Evolutionary conservation across 1,284 basidiomycete genomes (phyloP), one percentile per base, ranked within the genome.

Genomic region (Gastroboletus turbinatus): DNA sequence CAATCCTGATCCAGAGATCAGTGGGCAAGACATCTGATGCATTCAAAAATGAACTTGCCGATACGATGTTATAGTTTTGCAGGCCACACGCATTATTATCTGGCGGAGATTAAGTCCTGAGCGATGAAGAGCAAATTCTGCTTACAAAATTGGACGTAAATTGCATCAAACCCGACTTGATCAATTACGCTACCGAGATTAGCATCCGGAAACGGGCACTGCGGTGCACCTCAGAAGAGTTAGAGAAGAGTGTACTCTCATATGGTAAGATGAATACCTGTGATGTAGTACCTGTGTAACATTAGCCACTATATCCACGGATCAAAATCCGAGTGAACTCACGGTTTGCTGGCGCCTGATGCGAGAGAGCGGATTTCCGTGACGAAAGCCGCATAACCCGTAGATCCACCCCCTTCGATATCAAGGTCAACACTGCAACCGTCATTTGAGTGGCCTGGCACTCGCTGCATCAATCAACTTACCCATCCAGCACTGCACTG

Each of bases 151-250:
- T 86, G 85, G 50, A 87, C 84, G 61, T 83, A 87, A 50, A 87
- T 67, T 8, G 82, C 82, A 64, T 87, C 85, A 58, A 87, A 87
- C 1, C 70, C 75, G 21, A 81, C 83, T 13, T 76, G 73, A 61
- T 83, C 77, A 56, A 87, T 69, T 39, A 81, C 77, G 33, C 75
- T 67, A 46, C 82, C 82, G 2, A 87, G 65, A 61, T 76, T 78
- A 4, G 79, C 81, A 62, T 87, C 85, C 1, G 85, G 85, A 74
- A 76, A 87, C 5, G 82, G 82, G 67, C 85, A 87, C 64, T 87
- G 84, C 11, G 84, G 85, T 7, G 85, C 83, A 42, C 21, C 58
- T 64, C 51, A 4, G 11, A 42, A 49, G 32, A 38, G 25, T 57
- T 30, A 36, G 32, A 27, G 17, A 36, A 9, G 42, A 25, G 23